Conservation (phyloP, 768 basidiomycete genomes). For the Leucocoprinus birnbaumii region DNA sequence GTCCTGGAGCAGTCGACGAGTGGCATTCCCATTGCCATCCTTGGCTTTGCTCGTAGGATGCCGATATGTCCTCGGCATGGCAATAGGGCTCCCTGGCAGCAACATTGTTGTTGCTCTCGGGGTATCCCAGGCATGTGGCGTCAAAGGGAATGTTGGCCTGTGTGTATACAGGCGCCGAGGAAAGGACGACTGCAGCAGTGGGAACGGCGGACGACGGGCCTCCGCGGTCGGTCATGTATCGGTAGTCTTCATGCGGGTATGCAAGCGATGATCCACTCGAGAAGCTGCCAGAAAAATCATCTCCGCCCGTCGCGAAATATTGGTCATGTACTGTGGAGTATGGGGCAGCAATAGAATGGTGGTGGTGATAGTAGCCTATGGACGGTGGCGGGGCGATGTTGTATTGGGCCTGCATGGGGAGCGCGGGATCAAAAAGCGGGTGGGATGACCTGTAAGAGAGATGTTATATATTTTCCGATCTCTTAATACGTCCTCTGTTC, state of each 20-base stretch:
- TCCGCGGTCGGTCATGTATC: slow-evolving; percentile 41
- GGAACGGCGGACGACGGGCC: slow-evolving; percentile 11
- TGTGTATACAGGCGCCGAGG: neutral
- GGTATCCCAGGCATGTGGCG: slow-evolving; percentile 44
- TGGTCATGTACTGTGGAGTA: slow-evolving; percentile 24
- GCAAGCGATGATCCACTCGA: slow-evolving; percentile 47
- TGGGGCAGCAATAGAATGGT: slow-evolving; percentile 17
- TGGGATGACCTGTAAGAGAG: slow-evolving; percentile 26
- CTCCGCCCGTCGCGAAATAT: slow-evolving; percentile 29
- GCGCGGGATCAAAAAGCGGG: slow-evolving; percentile 29
- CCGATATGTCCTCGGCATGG: slow-evolving; percentile 39
- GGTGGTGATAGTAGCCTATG: slow-evolving; percentile 27
- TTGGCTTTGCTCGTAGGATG: slow-evolving; percentile 24
- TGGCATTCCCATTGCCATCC: slow-evolving; percentile 13
- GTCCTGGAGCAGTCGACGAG: neutral
- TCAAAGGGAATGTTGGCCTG: slow-evolving; percentile 22
- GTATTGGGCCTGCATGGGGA: slow-evolving; percentile 36
- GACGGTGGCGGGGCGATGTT: slow-evolving; percentile 22
- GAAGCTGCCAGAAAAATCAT: slow-evolving; percentile 37
- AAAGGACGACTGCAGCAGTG: slow-evolving; percentile 8
- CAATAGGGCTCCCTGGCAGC: slow-evolving; percentile 21
- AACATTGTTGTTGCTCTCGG: slow-evolving; percentile 26
- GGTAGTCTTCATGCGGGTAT: slow-evolving; percentile 43
- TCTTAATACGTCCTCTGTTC: slow-evolving; percentile 36
- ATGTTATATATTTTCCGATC: slow-evolving; percentile 44